Conservation (phyloP, 139 green algal species). For the Astrephomene gubernaculifera region DNA sequence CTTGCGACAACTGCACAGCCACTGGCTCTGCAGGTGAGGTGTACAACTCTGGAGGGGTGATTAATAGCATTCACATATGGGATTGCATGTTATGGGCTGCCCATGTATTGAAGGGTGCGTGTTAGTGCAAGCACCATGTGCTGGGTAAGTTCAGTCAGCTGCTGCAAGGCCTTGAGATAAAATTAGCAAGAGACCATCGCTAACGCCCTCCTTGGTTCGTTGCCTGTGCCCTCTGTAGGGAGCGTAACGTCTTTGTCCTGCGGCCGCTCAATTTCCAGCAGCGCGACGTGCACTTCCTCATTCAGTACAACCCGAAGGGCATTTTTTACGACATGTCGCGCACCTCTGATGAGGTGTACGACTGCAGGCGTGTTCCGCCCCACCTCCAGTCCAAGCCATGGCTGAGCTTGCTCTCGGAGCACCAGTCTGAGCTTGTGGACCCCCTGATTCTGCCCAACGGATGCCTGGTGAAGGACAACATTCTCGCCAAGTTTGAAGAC, state of each 20-base stretch:
- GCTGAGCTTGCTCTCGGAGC: neutral
- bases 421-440: conserved; percentile 13
- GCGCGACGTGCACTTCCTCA: conserved; percentile 45
- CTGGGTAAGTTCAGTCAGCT: neutral
- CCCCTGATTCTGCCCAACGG: conserved; percentile 42
- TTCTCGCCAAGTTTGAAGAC: conserved; percentile 61
- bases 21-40: conserved; percentile 62
- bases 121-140: neutral
- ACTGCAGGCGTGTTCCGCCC: conserved; percentile 5
- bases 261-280: conserved; percentile 49
- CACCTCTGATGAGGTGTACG: too few relatives aligned
- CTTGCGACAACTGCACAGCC: too few relatives aligned
- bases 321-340: neutral
- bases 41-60: neutral
- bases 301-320: neutral
- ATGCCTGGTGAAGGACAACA: neutral
- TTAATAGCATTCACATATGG: neutral
- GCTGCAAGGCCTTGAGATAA: neutral
- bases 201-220: neutral
- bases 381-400: conserved; percentile 21
- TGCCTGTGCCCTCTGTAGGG: conserved; percentile 46
- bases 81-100: neutral
- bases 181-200: neutral
- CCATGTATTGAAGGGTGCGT: neutral
- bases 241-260: conserved; percentile 46